These are phyloP conservation scores for Globisporangium splendens DNA, from an alignment of 352 stramenopile species.

Conservation along the genomic window DNA sequence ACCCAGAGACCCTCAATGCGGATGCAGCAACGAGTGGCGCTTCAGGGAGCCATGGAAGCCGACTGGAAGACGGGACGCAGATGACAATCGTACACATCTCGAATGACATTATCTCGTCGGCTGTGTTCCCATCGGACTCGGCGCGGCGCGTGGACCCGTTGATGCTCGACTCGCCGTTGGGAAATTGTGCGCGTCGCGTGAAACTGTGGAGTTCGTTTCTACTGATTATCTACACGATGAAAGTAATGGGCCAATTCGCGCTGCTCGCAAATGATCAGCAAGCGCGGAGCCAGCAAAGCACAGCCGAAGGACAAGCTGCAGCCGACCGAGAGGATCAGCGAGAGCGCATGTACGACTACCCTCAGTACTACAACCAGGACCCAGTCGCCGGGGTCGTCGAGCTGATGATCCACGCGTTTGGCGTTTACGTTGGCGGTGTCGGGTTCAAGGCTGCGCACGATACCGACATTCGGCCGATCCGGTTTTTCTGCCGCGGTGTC, in stretches of 20 bases:
- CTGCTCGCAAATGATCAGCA: constrained; percentile 81
- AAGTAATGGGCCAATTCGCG: constrained; percentile 85
- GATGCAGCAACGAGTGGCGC: constrained; percentile 30
- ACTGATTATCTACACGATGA: constrained; percentile 89
- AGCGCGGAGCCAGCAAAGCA: constrained; percentile 34
- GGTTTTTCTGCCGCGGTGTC: constrained; percentile 77
- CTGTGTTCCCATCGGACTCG: constrained; percentile 82
- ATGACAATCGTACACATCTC: constrained; percentile 76
- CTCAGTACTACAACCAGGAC: constrained; percentile 77
- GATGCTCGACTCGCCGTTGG: constrained; percentile 81
- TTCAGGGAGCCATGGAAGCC: constrained; percentile 10
- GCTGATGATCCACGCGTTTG: constrained; percentile 75
- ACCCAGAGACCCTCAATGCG: constrained; percentile 49
- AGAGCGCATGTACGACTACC: constrained; percentile 71
- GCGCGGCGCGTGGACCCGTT: constrained; percentile 76
- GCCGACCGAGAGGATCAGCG: constrained; percentile 35
- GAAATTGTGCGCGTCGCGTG: constrained; percentile 76
- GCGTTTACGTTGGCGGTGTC: constrained; percentile 83
- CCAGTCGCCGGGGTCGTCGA: constrained; percentile 63
- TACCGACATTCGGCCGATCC: constrained; percentile 82
- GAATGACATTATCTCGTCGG: constrained; percentile 78
- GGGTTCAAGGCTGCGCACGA: constrained; percentile 86
- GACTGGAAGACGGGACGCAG: constrained; percentile 37
- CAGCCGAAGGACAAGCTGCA: constrained; percentile 21
- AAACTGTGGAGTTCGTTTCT: constrained; percentile 88